phyloP scores from a whole-genome alignment of 371 early-diverging fungal species.

The Mucor plumbeus region DNA sequence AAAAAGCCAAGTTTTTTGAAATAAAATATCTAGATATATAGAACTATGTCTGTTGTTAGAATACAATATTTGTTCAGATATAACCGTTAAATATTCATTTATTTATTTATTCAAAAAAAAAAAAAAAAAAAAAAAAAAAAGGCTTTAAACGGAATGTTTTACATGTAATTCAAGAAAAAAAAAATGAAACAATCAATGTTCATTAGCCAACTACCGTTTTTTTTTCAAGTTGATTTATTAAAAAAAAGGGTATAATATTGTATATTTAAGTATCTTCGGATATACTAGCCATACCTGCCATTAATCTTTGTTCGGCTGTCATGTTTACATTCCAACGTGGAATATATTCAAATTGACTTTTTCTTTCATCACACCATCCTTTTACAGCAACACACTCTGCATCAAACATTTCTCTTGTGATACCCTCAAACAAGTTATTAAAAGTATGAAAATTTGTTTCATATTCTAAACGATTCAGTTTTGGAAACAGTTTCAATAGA shows the following conservation, averaged over 20 bases:
- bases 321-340: slow-evolving; percentile 42
- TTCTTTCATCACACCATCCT: slow-evolving; percentile 25
- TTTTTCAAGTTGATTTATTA: neutral
- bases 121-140: too few species aligned
- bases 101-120: too few species aligned
- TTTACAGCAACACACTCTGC: slow-evolving; percentile 42
- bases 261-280: slow-evolving; percentile 8
- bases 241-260: neutral
- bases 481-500: slow-evolving; percentile 51
- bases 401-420: slow-evolving; percentile 46
- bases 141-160: too few species aligned
- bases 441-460: slow-evolving; percentile 54
- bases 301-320: slow-evolving; percentile 51
- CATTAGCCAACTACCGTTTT: neutral
- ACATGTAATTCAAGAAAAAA: too few species aligned
- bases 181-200: too few species aligned
- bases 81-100: too few species aligned
- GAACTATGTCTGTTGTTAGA: too few species aligned
- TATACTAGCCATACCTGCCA: slow-evolving; percentile 40
- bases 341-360: slow-evolving; percentile 8
- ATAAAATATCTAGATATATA: too few species aligned
- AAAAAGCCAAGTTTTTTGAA: too few species aligned
- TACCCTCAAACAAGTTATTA: slow-evolving; percentile 50
- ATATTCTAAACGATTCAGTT: slow-evolving; percentile 43
- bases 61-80: too few species aligned